These are phyloP conservation scores for Fusarium robinianum DNA, from an alignment of 2,329 filamentous ascomycete genomes.

Conservation along the genomic window DNA sequence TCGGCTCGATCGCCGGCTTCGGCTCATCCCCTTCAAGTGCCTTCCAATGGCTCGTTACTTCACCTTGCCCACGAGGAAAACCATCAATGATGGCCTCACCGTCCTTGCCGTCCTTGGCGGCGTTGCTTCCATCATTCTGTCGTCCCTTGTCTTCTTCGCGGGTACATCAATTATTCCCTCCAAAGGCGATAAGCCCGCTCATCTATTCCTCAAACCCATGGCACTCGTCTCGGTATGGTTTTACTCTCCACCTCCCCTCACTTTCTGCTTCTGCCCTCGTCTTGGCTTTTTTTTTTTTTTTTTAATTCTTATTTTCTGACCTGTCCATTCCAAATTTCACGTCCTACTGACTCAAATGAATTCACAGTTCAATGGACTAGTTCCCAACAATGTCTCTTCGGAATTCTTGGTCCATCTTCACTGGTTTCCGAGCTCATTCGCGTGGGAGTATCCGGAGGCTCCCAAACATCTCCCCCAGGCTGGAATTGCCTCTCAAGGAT, in stretches of 20 bases:
- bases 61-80: slow-evolving; percentile 22
- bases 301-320: neutral
- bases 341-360: neutral
- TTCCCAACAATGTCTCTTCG: slow-evolving; percentile 34
- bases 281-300: neutral
- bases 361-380: slow-evolving; percentile 35
- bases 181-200: slow-evolving; percentile 11
- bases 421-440: slow-evolving; percentile 34
- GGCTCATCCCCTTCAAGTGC: slow-evolving; percentile 11
- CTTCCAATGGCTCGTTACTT: slow-evolving; percentile 21
- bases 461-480: slow-evolving; percentile 29
- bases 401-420: slow-evolving; percentile 34
- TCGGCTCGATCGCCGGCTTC: slow-evolving; percentile 7
- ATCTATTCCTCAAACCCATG: slow-evolving; percentile 30
- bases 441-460: slow-evolving; percentile 35
- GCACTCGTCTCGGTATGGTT: slow-evolving; percentile 34
- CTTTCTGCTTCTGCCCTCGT: neutral
- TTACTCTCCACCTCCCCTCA: neutral
- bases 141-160: slow-evolving; percentile 27
- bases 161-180: slow-evolving; percentile 30
- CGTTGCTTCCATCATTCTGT: slow-evolving; percentile 25
- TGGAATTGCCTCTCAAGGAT: slow-evolving; percentile 27
- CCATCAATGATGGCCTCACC: slow-evolving; percentile 22
- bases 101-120: slow-evolving; percentile 29
- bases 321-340: neutral